phyloP scores from a whole-genome alignment of 169 alveolate species.

The Plasmodium fragile region DNA sequence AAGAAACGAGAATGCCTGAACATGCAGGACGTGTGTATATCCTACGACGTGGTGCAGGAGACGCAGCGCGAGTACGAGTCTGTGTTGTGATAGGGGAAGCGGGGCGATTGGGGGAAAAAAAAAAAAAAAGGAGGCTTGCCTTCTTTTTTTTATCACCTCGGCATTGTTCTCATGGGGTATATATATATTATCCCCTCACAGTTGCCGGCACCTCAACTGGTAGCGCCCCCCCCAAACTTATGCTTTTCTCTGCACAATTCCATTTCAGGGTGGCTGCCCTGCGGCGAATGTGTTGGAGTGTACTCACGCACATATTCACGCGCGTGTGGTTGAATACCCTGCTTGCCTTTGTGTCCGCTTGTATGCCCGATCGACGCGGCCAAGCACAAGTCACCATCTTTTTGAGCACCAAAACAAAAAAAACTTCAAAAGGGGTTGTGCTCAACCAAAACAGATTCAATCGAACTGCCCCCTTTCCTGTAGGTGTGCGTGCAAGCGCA shows the following conservation, averaged over 20 bases:
- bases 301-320: background rate
- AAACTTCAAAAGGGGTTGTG: background rate
- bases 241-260: background rate
- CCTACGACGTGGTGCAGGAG: conserved; percentile 7
- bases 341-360: background rate
- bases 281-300: background rate
- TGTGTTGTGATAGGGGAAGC: background rate
- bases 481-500: background rate
- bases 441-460: background rate
- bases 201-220: background rate
- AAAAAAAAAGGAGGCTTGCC: background rate
- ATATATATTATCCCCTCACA: background rate
- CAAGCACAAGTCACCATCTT: background rate
- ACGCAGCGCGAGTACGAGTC: conserved; percentile 48
- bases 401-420: background rate
- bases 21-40: conserved; percentile 20
- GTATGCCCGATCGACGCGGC: background rate
- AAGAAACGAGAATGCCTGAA: conserved; percentile 41
- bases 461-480: background rate
- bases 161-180: background rate
- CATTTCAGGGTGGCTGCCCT: background rate
- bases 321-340: background rate
- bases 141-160: background rate
- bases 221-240: background rate
- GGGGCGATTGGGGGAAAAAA: background rate